Conservation (phyloP, 2,329 filamentous ascomycete genomes). For the Alternaria novae-zelandiae region DNA sequence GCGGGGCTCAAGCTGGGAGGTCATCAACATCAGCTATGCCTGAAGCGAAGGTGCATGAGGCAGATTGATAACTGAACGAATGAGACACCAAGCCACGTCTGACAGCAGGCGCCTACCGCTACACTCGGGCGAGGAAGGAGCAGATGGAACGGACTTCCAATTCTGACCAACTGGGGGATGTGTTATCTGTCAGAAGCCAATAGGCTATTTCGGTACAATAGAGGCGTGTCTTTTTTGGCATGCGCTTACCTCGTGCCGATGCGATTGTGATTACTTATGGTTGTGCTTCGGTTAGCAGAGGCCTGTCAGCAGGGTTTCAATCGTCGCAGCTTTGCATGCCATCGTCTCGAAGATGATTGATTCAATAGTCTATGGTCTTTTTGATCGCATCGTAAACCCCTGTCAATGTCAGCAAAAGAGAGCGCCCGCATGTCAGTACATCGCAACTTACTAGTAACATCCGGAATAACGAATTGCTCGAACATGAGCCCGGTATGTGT, state of each 20-base stretch:
- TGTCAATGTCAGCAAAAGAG: constrained; percentile 32
- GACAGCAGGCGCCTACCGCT: background rate
- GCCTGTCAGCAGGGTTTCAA: background rate
- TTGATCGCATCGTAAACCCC: constrained; percentile 59
- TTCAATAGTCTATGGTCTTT: constrained; percentile 53
- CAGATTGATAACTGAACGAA: background rate
- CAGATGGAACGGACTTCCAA: background rate
- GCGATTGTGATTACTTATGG: background rate
- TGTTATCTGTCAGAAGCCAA: background rate
- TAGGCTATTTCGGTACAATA: background rate
- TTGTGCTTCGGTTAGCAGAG: background rate
- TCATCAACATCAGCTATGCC: background rate
- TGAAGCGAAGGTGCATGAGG: background rate
- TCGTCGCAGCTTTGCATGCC: background rate
- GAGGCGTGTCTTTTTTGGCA: background rate
- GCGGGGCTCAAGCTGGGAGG: background rate
- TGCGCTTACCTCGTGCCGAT: background rate
- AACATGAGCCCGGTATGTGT: constrained; percentile 81
- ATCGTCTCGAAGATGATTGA: background rate
- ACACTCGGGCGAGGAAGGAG: background rate
- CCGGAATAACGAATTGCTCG: constrained; percentile 75
- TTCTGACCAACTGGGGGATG: background rate
- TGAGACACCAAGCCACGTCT: background rate
- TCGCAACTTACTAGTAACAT: constrained; percentile 77
- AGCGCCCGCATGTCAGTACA: background rate